Percentiles rank a stretch among this genome's conserved stretches.
phyloP scores from a whole-genome alignment of 768 basidiomycete genomes.

The Termitomyces sp. region DNA sequence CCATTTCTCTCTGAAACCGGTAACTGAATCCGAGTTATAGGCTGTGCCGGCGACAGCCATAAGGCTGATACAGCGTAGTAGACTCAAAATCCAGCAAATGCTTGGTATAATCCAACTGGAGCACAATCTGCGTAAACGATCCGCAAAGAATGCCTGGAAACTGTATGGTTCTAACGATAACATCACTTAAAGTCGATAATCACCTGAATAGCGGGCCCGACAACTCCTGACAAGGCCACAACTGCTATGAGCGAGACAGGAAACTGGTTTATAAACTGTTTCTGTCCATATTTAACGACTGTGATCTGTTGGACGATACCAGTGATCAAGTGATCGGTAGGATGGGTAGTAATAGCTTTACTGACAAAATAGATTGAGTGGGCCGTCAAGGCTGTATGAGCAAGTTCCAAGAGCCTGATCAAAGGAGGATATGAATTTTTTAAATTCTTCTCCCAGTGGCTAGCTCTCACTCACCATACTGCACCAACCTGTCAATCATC shows the following conservation, averaged over 20 bases:
- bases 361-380: constrained; percentile 9
- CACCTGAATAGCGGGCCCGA: constrained; percentile 7
- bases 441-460: not conserved
- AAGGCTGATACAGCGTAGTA: constrained; percentile 3
- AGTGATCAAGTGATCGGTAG: not conserved
- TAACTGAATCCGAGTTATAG: not conserved
- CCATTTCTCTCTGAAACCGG: constrained; percentile 2
- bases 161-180: not conserved
- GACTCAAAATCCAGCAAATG: constrained; percentile 5
- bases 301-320: not conserved
- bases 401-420: constrained; percentile 7
- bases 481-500: constrained; percentile 4
- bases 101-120: not conserved
- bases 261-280: not conserved
- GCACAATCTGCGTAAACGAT: constrained; percentile 7
- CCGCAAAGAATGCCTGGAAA: constrained; percentile 12
- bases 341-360: not conserved
- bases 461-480: constrained; percentile 2
- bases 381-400: constrained; percentile 5
- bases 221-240: constrained; percentile 6
- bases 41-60: constrained; percentile 2
- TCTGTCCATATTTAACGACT: constrained; percentile 8
- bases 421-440: not conserved
- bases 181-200: no score
- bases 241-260: not conserved